Evolutionary conservation across 1,284 basidiomycete genomes (phyloP).

Genomic region (Trametes polyzona): DNA sequence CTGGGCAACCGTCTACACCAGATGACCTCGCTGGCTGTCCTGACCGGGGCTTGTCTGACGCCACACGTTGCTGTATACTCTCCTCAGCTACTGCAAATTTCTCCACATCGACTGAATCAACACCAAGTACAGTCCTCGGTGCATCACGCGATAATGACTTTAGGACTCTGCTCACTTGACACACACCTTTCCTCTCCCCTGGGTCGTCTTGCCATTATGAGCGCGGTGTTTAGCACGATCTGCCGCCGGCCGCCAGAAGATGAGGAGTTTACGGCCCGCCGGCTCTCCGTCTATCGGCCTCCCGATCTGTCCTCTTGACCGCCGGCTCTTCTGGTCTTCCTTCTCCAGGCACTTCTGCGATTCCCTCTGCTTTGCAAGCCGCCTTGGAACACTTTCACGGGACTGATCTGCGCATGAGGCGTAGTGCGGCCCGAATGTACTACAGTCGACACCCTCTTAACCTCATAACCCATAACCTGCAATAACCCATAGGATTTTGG

Average conservation of each 20-base stretch:
- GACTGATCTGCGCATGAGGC: background rate
- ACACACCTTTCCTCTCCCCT: too few species aligned
- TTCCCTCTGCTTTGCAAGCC: too few species aligned
- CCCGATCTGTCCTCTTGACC: background rate
- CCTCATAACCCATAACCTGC: background rate
- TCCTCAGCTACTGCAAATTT: too few species aligned
- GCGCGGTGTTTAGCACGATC: too few species aligned
- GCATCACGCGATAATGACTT: too few species aligned
- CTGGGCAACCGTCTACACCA: background rate
- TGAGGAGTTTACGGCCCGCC: background rate
- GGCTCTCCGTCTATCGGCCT: background rate
- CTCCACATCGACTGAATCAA: too few species aligned
- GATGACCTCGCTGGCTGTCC: background rate
- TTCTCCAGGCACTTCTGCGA: background rate
- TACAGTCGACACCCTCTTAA: slow-evolving; percentile 4
- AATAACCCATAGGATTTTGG: background rate
- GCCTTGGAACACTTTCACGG: background rate
- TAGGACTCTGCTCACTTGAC: too few species aligned
- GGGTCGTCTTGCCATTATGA: too few species aligned
- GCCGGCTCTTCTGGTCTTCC: background rate
- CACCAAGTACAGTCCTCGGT: too few species aligned
- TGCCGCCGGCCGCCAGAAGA: background rate
- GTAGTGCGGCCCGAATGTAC: too few species aligned
- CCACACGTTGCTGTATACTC: too few species aligned
- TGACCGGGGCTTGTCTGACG: background rate